phyloP scores from a whole-genome alignment of 2,329 filamentous ascomycete genomes.

The Septoria petroselini region DNA sequence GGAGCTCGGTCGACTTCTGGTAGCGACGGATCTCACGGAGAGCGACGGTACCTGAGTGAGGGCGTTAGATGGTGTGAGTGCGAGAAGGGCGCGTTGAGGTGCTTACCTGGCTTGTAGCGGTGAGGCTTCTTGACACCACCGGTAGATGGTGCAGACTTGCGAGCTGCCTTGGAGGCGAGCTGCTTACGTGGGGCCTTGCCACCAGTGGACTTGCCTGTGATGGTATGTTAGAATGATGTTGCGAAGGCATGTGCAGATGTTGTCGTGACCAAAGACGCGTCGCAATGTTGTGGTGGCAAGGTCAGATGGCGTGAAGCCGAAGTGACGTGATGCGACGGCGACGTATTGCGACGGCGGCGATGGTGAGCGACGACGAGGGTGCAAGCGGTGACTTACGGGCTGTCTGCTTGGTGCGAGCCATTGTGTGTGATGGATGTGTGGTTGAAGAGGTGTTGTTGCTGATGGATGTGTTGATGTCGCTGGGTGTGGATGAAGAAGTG shows the following conservation, averaged over 20 bases:
- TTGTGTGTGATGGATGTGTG: constrained; percentile 35
- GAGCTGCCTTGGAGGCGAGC: constrained; percentile 97
- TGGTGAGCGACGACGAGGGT: constrained; percentile 24
- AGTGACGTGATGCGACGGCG: constrained; percentile 23
- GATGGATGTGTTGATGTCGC: constrained; percentile 23
- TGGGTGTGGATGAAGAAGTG: constrained; percentile 28
- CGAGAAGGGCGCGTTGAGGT: constrained; percentile 11
- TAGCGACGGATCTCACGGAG: constrained; percentile 88
- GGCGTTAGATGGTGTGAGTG: constrained; percentile 27
- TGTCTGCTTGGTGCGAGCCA: constrained; percentile 57
- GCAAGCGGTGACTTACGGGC: constrained; percentile 48
- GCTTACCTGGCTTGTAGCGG: constrained; percentile 52
- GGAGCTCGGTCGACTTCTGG: constrained; percentile 82
- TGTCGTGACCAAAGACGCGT: constrained; percentile 24
- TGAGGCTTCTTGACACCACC: constrained; percentile 63
- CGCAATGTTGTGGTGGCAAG: constrained; percentile 18
- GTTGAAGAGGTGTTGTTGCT: constrained; percentile 24
- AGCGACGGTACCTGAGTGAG: constrained; percentile 66
- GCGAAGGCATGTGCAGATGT: constrained; percentile 17
- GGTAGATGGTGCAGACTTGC: constrained; percentile 96
- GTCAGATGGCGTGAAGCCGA: constrained; percentile 26
- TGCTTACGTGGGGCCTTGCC: constrained; percentile 82
- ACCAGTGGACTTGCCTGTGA: constrained; percentile 68
- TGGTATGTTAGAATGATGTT: constrained; percentile 36
- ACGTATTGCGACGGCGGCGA: constrained; percentile 29